Evolutionary conservation across 768 basidiomycete species (phyloP), one percentile per base, ranked within the genome.

Genomic region (Tephrocybe sp.): DNA sequence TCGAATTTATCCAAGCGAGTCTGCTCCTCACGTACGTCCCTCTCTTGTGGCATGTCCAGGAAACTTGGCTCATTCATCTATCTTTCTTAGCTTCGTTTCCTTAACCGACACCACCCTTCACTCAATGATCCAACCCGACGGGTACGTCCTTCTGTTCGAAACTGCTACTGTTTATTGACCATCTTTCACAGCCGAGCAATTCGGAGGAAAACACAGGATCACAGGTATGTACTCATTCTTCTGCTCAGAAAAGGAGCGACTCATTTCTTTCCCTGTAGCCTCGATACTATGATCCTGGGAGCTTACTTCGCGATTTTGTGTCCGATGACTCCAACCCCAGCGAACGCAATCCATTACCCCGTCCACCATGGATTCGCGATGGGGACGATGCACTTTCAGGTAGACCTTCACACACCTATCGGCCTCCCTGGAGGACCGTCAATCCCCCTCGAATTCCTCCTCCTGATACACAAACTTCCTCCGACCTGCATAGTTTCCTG

Each of bases 401-500:
- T 21, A 19, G 49, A 33, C 18, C 29, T 38, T 21, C 53, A 29
- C 5, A 5, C 21, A 10, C 30, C 11, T 22, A 44, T 24, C 23
- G 38, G 31, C 48, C 45, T 18, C 29, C 52, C 3, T 38, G 42
- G 50, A 59, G 45, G 27, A 25, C 22, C 23, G 13, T 19, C 16
- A 42, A 45, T n/a, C 30, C 29, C 6, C 31, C 44, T 4, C 43
- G 49, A 38, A 36, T 49, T 12, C 44, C 18, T 4, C 31, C 44
- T 2, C 3, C 42, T 9, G 42, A 42, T 12, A 22, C 48, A 12
- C 30, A 41, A 1, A n/a, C 34, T 11, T 30, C 49, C 16, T 50
- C 49, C 29, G 63, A 62, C 43, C 45, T 65, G 3, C 63, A 63
- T 38, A 60, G 43, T 18, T 56, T 60, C 38, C 55, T 70, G 42